Evolutionary conservation across 768 basidiomycete genomes (phyloP).

Genomic region (Auriscalpium vulgare): DNA sequence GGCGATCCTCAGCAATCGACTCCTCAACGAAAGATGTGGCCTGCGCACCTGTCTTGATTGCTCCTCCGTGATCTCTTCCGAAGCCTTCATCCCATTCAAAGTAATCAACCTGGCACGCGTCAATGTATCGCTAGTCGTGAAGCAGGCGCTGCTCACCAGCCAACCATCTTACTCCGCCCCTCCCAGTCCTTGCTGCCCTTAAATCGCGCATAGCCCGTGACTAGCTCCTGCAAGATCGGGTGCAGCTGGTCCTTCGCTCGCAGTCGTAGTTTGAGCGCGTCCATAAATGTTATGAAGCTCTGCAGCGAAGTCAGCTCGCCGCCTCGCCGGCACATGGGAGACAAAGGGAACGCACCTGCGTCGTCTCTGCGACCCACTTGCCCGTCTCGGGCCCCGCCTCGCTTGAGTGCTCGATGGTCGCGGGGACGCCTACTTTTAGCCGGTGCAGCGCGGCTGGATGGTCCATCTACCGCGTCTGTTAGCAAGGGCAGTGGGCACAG

Average conservation of each 20-base stretch:
- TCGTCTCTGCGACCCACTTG: slow-evolving; percentile 97
- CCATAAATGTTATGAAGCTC: slow-evolving; percentile 99
- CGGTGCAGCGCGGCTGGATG: slow-evolving; percentile 88
- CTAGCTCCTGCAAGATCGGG: slow-evolving; percentile 90
- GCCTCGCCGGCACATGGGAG: not conserved
- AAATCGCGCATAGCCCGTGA: slow-evolving; percentile 89
- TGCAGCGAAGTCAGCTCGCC: slow-evolving; percentile 22
- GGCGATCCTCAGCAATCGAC: not conserved
- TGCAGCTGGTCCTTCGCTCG: slow-evolving; percentile 96
- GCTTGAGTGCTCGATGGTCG: slow-evolving; percentile 92
- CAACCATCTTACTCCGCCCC: slow-evolving; percentile 86
- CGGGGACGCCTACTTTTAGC: slow-evolving; percentile 87
- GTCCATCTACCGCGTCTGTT: slow-evolving; percentile 60
- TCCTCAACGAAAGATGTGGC: not conserved
- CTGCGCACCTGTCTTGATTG: slow-evolving; percentile 78
- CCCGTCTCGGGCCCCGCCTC: slow-evolving; percentile 89
- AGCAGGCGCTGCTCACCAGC: slow-evolving; percentile 52
- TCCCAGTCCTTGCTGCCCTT: slow-evolving; percentile 96
- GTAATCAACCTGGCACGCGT: slow-evolving; percentile 71
- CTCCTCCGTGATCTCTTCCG: slow-evolving; percentile 92
- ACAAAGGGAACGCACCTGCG: slow-evolving; percentile 53
- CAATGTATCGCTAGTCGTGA: too few species aligned
- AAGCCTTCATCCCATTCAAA: slow-evolving; percentile 93
- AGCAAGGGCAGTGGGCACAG: too few species aligned
- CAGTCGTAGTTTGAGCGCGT: slow-evolving; percentile 84